A percentile compares a stretch with the other conserved stretches of the same genome.
These are phyloP conservation scores for Cercospora sojina DNA, from an alignment of 2,329 filamentous ascomycete genomes.

Conservation along the genomic window DNA sequence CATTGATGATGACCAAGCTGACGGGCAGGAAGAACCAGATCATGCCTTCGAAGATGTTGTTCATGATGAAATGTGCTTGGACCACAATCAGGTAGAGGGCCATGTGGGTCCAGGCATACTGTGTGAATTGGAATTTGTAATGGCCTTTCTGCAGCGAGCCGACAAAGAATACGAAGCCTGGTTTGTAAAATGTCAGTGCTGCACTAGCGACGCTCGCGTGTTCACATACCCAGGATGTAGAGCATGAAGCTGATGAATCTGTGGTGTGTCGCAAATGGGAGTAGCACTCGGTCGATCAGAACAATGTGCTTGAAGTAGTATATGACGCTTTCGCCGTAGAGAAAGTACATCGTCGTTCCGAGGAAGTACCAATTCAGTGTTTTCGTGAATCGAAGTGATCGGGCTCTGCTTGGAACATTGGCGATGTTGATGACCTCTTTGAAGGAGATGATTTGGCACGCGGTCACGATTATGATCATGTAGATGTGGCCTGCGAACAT, in stretches of 20 bases:
- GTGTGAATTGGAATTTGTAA: slow-evolving; percentile 98
- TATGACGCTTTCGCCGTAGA: slow-evolving; percentile 98
- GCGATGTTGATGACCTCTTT: slow-evolving; percentile 99
- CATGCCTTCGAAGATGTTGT: slow-evolving; percentile 99
- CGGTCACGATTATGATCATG: slow-evolving; percentile 88
- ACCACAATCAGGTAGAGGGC: slow-evolving; percentile 96
- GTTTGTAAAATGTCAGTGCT: not conserved
- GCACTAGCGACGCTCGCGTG: not conserved
- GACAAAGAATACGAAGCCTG: slow-evolving; percentile 98
- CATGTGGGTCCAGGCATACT: slow-evolving; percentile 99
- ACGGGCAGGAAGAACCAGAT: slow-evolving; percentile 99
- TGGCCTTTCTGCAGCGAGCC: slow-evolving; percentile 90
- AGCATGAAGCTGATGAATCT: slow-evolving; percentile 98
- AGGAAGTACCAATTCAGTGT: slow-evolving; percentile 99
- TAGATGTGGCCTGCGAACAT: slow-evolving; percentile 98
- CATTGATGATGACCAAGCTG: slow-evolving; percentile 93
- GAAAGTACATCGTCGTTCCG: slow-evolving; percentile 98
- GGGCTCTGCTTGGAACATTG: slow-evolving; percentile 86
- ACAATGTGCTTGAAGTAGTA: slow-evolving; percentile 99
- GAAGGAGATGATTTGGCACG: slow-evolving; percentile 94
- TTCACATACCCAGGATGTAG: slow-evolving; percentile 84
- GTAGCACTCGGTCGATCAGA: slow-evolving; percentile 85
- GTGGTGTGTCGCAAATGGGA: slow-evolving; percentile 94
- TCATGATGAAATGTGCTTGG: slow-evolving; percentile 99
- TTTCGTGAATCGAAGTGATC: slow-evolving; percentile 90